These are phyloP conservation scores for Mimosa pudica DNA, from an alignment of 306 rosid species.

Conservation along the genomic window DNA sequence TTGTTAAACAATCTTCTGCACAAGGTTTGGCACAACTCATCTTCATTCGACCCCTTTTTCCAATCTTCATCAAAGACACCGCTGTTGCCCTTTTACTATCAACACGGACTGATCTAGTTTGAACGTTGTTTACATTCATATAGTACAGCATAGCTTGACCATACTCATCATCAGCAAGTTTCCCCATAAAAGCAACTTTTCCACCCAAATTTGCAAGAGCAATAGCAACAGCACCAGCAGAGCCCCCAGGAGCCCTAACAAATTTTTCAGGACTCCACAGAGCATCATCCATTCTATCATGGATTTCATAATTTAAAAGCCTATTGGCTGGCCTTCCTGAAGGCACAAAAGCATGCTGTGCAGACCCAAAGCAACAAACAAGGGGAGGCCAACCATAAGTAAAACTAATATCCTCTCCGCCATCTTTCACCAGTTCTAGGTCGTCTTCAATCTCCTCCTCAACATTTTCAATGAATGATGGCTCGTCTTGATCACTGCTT, in stretches of 20 bases:
- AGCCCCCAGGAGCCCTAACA: conserved; percentile 83
- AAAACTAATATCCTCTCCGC: conserved; percentile 75
- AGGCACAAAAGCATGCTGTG: conserved; percentile 88
- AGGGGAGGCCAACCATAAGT: conserved; percentile 97
- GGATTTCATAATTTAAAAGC: conserved; percentile 75
- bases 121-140: conserved; percentile 80
- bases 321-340: conserved; percentile 87
- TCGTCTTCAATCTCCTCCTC: conserved; percentile 63
- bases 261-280: conserved; percentile 82
- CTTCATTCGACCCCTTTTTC: conserved; percentile 74
- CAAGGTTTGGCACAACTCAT: conserved; percentile 75
- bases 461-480: conserved; percentile 43
- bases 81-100: conserved; percentile 72
- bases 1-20: conserved; percentile 85
- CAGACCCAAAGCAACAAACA: conserved; percentile 96
- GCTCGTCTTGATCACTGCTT: conserved; percentile 54
- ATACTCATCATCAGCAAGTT: conserved; percentile 82
- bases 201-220: conserved; percentile 93
- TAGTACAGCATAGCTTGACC: conserved; percentile 82
- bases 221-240: conserved; percentile 83
- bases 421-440: conserved; percentile 52
- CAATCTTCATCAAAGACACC: conserved; percentile 72
- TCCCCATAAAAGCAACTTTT: conserved; percentile 97
- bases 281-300: conserved; percentile 69
- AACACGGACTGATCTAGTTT: conserved; percentile 78